Evolutionary conservation across 2,329 filamentous ascomycete genomes (phyloP).

Genomic region (Stachybotrys elegans): DNA sequence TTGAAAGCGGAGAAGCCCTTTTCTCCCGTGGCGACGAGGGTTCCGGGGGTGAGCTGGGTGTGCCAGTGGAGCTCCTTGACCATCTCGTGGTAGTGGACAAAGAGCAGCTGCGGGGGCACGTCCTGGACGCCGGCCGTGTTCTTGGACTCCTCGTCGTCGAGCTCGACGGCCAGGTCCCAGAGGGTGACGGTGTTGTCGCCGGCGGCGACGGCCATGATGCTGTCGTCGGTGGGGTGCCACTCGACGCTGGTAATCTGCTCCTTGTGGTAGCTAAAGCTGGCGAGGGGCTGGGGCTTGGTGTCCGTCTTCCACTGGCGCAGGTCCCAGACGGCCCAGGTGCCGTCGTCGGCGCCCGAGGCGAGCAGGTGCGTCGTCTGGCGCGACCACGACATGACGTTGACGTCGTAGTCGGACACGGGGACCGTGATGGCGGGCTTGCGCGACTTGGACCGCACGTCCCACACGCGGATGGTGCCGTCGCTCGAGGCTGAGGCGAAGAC

Average conservation of each 20-base stretch:
- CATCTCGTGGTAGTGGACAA: constrained; percentile 93
- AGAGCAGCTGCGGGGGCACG: constrained; percentile 88
- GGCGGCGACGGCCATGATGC: constrained; percentile 85
- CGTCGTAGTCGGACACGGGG: constrained; percentile 75
- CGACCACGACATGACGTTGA: constrained; percentile 97
- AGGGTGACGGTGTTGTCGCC: constrained; percentile 92
- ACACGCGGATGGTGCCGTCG: constrained; percentile 92
- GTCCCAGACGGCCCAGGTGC: constrained; percentile 94
- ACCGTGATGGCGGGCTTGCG: constrained; percentile 84
- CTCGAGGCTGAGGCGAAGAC: constrained; percentile 93
- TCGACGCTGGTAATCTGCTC: constrained; percentile 94
- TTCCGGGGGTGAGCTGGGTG: constrained; percentile 88
- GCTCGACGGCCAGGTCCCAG: constrained; percentile 94
- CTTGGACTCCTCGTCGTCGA: constrained; percentile 94
- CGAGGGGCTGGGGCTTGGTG: constrained; percentile 72
- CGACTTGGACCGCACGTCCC: constrained; percentile 90
- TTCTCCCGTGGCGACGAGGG: constrained; percentile 83
- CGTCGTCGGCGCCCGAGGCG: constrained; percentile 88
- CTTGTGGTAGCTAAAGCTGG: constrained; percentile 90
- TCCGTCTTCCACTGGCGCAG: constrained; percentile 81
- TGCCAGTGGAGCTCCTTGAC: constrained; percentile 98
- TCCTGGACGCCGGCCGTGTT: constrained; percentile 83
- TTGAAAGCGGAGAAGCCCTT: constrained; percentile 84
- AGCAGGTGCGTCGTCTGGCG: constrained; percentile 82
- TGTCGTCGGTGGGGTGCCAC: constrained; percentile 97